phyloP scores from a whole-genome alignment of 2,329 filamentous ascomycete genomes.

The Xylariaceae sp. region DNA sequence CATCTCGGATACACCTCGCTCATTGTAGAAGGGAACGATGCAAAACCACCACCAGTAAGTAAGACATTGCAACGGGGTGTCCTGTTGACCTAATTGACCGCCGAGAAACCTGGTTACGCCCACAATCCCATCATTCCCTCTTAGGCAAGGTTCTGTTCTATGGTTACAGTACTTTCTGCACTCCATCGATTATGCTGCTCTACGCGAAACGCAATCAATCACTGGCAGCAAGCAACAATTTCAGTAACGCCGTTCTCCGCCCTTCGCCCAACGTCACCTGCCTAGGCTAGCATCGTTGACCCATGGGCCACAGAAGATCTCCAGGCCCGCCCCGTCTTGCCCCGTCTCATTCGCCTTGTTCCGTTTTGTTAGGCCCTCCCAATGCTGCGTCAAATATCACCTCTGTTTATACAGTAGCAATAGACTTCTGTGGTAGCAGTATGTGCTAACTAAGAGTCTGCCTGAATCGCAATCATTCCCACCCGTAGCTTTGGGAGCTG shows the following conservation, averaged over 20 bases:
- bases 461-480: conserved; percentile 15
- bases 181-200: conserved; percentile 8
- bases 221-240: background rate
- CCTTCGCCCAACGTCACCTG: conserved; percentile 37
- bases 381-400: no score
- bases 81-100: conserved; percentile 14
- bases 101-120: conserved; percentile 21
- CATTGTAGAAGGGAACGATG: conserved; percentile 28
- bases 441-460: conserved; percentile 7
- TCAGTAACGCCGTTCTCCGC: conserved; percentile 18
- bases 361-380: conserved; percentile 25
- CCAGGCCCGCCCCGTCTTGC: conserved; percentile 14
- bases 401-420: no score
- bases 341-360: conserved; percentile 20
- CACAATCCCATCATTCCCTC: conserved; percentile 18
- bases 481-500: conserved; percentile 20
- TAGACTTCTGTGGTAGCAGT: background rate
- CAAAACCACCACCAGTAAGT: conserved; percentile 24
- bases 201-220: conserved; percentile 11
- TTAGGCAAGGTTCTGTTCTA: conserved; percentile 14
- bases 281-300: conserved; percentile 33
- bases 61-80: conserved; percentile 32
- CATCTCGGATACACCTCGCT: conserved; percentile 28
- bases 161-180: conserved; percentile 20
- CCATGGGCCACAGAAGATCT: conserved; percentile 17